Evolutionary conservation across 2,329 filamentous ascomycete genomes (phyloP).

Genomic region (Claviceps maximensis): DNA sequence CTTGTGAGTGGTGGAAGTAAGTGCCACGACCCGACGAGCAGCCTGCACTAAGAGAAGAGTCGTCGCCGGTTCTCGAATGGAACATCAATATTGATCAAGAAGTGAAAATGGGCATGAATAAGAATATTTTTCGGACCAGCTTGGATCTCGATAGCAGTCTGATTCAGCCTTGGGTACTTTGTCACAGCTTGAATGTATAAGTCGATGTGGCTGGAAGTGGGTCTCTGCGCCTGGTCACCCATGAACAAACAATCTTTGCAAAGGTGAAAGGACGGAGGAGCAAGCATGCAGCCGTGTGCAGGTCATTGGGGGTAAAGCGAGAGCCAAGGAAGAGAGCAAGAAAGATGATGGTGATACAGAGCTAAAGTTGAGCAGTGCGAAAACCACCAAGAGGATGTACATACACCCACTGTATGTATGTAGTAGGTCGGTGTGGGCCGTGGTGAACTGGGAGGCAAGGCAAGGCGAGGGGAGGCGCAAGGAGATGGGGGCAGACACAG

Average conservation of each 20-base stretch:
- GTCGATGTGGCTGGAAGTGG: slow-evolving; percentile 6
- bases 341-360: background rate
- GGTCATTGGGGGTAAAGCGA: background rate
- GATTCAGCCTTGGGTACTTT: background rate
- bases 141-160: background rate
- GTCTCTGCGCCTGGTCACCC: background rate
- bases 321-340: background rate
- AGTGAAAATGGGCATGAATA: background rate
- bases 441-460: too few species aligned
- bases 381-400: background rate
- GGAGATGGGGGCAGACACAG: background rate
- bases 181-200: slow-evolving; percentile 1
- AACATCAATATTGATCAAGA: background rate
- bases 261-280: background rate
- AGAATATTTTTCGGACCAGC: background rate
- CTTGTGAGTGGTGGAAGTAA: too few species aligned
- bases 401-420: too few species aligned
- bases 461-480: background rate
- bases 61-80: background rate
- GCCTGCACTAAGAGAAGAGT: background rate
- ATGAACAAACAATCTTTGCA: background rate
- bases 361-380: background rate
- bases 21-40: background rate
- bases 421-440: too few species aligned
- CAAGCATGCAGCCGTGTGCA: background rate